Base-by-base conservation (phyloP, 176 grass and related monocot genomes). In the Pontederia paniculata region DNA sequence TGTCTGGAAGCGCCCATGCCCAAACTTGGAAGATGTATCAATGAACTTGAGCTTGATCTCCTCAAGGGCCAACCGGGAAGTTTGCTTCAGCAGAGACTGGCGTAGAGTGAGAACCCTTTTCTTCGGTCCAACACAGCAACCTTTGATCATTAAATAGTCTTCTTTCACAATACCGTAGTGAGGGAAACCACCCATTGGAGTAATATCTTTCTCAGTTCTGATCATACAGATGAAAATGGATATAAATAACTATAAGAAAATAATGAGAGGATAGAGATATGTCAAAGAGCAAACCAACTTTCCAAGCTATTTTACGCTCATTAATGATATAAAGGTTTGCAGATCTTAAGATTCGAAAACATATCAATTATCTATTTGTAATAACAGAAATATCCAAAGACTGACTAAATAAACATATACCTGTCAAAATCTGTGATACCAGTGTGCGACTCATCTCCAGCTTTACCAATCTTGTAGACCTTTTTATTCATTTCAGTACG, bases 191-290 rank as follows among this genome's bases (percentile, higher is more conserved):
- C 91, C 91, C 82, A 97, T 97, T 15, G 91, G 91, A 9, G 91
- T 97, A 25, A 97, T 87, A 59, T 90, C 91, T 71, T 97, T 97
- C 76, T 97, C 91, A 9, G 91, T 97, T 78, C 91, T 97, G 82
- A 9, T 50, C 11, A 72, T 17, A 20, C 2, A 0, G 13, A 0
- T 15, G 42, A 42, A n/a, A 18, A 20, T 19, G 3, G 16, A 37
- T 42, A 1, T 14, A n/a, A n/a, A n/a, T n/a, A 10, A 2, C 15
- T 17, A 50, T 6, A 17, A 50, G 3, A 17, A 50, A 37, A 37
- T 37, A 6, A 37, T 37, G 7, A 37, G 3, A 5, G 7, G 7
- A 2, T 5, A 37, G 28, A 37, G 28, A 2, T 0, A 2, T 37
- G 28, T 6, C 28, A 37, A 37, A 37, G 28, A 37, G 7, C 28